phyloP scores from a whole-genome alignment of 2,329 filamentous ascomycete species.

The Xylariaceae sp. region DNA sequence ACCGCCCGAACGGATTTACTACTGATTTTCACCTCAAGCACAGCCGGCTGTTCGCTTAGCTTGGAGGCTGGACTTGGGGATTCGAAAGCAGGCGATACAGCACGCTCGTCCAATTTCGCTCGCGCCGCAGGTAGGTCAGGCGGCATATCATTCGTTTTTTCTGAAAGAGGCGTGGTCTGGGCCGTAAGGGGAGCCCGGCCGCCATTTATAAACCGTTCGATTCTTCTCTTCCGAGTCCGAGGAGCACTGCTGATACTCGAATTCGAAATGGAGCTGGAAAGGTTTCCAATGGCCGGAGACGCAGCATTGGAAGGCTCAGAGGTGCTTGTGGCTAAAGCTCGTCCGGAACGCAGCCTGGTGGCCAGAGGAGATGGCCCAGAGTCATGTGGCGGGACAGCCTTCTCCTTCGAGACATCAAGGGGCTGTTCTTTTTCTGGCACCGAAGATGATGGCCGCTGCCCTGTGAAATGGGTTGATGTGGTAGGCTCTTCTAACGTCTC shows the following conservation, averaged over 20 bases:
- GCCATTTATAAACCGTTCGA: conserved; percentile 37
- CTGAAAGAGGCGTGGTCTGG: conserved; percentile 30
- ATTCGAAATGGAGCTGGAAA: conserved; percentile 27
- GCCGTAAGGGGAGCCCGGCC: conserved; percentile 29
- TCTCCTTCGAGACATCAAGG: no score
- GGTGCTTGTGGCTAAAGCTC: no score
- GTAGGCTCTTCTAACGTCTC: no score
- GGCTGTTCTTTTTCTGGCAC: no score
- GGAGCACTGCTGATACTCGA: conserved; percentile 33
- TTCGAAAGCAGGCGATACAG: conserved; percentile 33
- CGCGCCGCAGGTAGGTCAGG: conserved; percentile 33
- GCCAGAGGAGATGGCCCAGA: no score
- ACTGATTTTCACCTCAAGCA: conserved; percentile 41
- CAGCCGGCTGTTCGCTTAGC: conserved; percentile 41
- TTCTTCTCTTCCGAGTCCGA: conserved; percentile 35
- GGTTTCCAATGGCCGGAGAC: no score
- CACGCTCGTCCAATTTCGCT: conserved; percentile 33
- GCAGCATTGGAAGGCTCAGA: no score
- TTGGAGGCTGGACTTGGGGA: conserved; percentile 34
- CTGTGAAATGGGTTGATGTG: no score
- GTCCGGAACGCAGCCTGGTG: no score
- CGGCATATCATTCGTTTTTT: conserved; percentile 29
- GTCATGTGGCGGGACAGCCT: no score
- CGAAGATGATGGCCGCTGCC: no score
- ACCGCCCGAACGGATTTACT: background rate